Evolutionary conservation across 139 green algal species (phyloP), one percentile per base, ranked within the genome.

Genomic region (Chara braunii): DNA sequence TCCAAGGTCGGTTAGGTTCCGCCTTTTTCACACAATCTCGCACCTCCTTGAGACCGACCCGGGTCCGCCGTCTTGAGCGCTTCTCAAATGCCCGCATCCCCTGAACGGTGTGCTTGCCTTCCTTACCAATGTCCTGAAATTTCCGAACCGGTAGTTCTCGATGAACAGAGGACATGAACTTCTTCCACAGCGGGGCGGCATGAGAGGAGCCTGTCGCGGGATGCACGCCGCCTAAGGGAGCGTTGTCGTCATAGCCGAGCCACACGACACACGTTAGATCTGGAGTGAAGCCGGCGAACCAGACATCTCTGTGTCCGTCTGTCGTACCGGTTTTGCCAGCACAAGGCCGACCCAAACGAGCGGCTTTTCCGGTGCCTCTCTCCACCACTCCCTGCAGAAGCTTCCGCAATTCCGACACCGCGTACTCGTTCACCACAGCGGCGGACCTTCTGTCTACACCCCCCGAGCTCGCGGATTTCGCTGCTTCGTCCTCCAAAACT

Each of bases 231-330:
- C 54, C 45, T n/a, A 77, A 36, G 8, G 68, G 60, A 35, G 22
- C 4, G 60, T 77, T 77, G 68, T 77, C 44, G 33, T 77, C 68
- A 51, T 77, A 70, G 6, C 68, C 68, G 33, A 77, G 33, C 68
- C 68, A 77, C 43, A 77, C 76, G 23, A 80, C 79, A 36, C 43
- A 56, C n/a, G 73, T 48, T 5, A 85, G 33, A 23, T 74, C 57
- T 4, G 72, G 73, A 2, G 78, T 78, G 78, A 84, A 85, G 12
- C 79, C 79, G 7, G 65, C 72, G 43, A 85, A 84, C 79, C 79
- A 85, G 28, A 61, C 72, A 64, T 85, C 79, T 12, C 79, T 34
- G 55, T 72, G 79, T 31, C 78, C 79, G 48, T 85, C 79, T 5
- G 43, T 72, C 5, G 79, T 84, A 36, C 79, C 79, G 1, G 79